Evolutionary conservation across 2,329 filamentous ascomycete species (phyloP).

Genomic region (Pseudogymnoascus sp.): DNA sequence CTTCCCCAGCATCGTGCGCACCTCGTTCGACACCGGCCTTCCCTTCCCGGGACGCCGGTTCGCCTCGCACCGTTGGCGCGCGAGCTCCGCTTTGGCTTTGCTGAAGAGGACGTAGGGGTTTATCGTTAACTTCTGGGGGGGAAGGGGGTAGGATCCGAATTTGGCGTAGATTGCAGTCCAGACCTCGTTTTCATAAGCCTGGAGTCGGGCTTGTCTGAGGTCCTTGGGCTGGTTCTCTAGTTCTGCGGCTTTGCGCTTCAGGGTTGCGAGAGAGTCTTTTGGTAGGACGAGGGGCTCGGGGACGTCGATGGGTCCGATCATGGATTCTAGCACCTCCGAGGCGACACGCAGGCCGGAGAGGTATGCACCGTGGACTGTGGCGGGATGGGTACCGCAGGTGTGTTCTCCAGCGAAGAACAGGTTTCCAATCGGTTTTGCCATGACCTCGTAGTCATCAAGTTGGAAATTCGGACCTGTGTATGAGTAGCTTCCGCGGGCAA

Average conservation of each 20-base stretch:
- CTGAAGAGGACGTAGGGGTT: constrained; percentile 89
- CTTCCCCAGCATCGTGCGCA: constrained; percentile 74
- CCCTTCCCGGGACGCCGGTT: constrained; percentile 55
- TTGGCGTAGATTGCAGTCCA: constrained; percentile 42
- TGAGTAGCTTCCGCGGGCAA: constrained; percentile 91
- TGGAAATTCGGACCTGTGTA: constrained; percentile 78
- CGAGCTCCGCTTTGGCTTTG: constrained; percentile 62
- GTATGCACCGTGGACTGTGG: constrained; percentile 94
- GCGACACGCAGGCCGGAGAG: constrained; percentile 85
- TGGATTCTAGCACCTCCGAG: constrained; percentile 69
- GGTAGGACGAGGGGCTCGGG: constrained; percentile 65
- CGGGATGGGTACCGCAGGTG: constrained; percentile 89
- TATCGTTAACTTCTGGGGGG: constrained; percentile 62
- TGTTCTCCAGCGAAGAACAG: constrained; percentile 94
- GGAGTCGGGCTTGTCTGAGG: constrained; percentile 42
- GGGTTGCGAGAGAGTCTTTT: constrained; percentile 39
- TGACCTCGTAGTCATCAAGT: constrained; percentile 82
- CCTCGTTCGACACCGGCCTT: constrained; percentile 65
- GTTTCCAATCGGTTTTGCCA: constrained; percentile 78
- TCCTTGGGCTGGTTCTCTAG: constrained; percentile 32
- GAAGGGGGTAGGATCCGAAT: constrained; percentile 67
- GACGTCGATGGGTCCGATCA: constrained; percentile 73
- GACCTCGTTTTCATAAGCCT: constrained; percentile 48
- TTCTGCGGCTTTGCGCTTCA: constrained; percentile 46
- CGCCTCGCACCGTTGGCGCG: constrained; percentile 52